A percentile compares a stretch with the other conserved stretches of the same genome.
Conservation (phyloP, 768 basidiomycete species). For the Pilatotrama ljubarskyi region DNA sequence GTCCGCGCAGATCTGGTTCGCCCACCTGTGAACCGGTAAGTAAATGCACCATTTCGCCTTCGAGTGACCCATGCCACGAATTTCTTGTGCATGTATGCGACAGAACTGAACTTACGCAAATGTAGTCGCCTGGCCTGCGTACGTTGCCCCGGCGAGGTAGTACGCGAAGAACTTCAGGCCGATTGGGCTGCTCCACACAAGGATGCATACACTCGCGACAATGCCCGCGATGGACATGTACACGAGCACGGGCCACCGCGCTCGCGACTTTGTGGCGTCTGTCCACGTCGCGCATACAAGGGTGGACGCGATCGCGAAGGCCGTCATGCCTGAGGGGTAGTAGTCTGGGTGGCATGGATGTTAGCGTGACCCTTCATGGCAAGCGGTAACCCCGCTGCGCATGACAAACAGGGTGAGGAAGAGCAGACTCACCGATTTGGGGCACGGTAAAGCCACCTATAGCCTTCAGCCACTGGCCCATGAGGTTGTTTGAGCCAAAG, state of each 20-base stretch:
- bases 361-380: background rate
- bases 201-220: conserved; percentile 54
- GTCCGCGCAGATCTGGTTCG: conserved; percentile 74
- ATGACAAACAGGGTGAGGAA: background rate
- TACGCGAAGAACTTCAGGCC: conserved; percentile 77
- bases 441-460: conserved; percentile 62
- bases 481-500: conserved; percentile 69
- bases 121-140: conserved; percentile 74
- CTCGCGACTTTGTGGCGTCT: conserved; percentile 50
- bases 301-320: conserved; percentile 63
- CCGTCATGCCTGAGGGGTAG: conserved; percentile 66
- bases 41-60: background rate
- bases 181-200: conserved; percentile 60
- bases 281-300: conserved; percentile 65
- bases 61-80: no score
- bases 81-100: background rate
- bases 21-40: conserved; percentile 51
- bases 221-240: conserved; percentile 61
- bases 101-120: conserved; percentile 52
- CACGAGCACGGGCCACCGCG: conserved; percentile 65
- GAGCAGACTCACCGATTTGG: conserved; percentile 48
- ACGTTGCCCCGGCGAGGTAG: conserved; percentile 66
- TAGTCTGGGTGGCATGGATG: conserved; percentile 35
- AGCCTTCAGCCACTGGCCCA: conserved; percentile 71
- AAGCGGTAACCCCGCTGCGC: no score